Percentiles rank a stretch among this genome's conserved stretches.
Conservation (phyloP, 1,284 basidiomycete species). For the Heterobasidion annosum region DNA sequence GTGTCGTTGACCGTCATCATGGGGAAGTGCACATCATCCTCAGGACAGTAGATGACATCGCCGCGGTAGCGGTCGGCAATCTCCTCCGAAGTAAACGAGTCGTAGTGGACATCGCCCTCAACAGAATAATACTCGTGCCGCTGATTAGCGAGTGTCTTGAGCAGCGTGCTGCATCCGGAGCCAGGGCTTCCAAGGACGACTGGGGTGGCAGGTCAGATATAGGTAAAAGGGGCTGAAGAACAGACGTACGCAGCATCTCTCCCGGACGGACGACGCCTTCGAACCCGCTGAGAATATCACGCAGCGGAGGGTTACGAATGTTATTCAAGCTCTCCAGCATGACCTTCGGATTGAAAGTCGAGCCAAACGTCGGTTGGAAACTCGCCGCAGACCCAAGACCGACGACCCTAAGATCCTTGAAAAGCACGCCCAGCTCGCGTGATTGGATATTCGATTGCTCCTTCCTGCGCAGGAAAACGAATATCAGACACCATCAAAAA, state of each 20-base stretch:
- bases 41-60: constrained; percentile 60
- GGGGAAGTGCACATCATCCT: constrained; percentile 72
- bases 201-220: constrained; percentile 12
- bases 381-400: constrained; percentile 19
- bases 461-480: constrained; percentile 11
- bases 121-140: constrained; percentile 51
- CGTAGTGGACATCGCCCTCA: constrained; percentile 60
- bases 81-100: constrained; percentile 47
- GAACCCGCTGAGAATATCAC: constrained; percentile 38
- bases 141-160: constrained; percentile 67
- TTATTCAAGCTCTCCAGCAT: constrained; percentile 17
- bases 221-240: neutral
- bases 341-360: constrained; percentile 26
- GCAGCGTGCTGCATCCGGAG: constrained; percentile 67
- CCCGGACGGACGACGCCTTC: constrained; percentile 45
- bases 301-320: constrained; percentile 27
- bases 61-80: constrained; percentile 42
- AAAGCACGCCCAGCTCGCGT: constrained; percentile 26
- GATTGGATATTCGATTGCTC: constrained; percentile 18
- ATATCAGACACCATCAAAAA: neutral
- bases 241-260: constrained; percentile 46
- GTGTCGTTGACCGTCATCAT: constrained; percentile 68
- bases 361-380: constrained; percentile 17
- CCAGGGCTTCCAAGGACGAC: constrained; percentile 60
- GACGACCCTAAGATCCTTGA: constrained; percentile 25